Conservation (phyloP, 2,329 filamentous ascomycete species). For the Fusarium devonianum region DNA sequence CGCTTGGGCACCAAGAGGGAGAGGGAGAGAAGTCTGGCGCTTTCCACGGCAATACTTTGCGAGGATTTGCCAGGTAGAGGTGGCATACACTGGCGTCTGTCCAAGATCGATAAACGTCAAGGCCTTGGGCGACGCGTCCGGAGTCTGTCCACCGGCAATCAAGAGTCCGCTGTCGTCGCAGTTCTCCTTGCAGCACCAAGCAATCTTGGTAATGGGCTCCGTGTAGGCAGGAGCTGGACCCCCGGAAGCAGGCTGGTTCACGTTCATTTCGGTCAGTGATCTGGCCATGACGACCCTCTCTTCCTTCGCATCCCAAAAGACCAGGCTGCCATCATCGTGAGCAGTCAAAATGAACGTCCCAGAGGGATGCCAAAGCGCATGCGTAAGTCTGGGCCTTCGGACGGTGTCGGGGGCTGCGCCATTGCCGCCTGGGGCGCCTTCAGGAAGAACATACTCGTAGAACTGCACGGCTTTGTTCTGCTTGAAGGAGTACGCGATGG, state of each 20-base stretch:
- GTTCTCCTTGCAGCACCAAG: slow-evolving; percentile 94
- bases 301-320: slow-evolving; percentile 94
- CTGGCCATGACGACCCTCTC: slow-evolving; percentile 83
- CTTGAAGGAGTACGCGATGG: slow-evolving; percentile 93
- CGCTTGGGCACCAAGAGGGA: slow-evolving; percentile 79
- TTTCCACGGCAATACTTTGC: slow-evolving; percentile 82
- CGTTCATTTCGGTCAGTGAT: slow-evolving; percentile 75
- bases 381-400: slow-evolving; percentile 77
- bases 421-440: slow-evolving; percentile 85
- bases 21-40: slow-evolving; percentile 72
- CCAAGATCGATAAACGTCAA: slow-evolving; percentile 92
- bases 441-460: slow-evolving; percentile 83
- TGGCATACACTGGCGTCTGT: slow-evolving; percentile 86
- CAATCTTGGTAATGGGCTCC: slow-evolving; percentile 78
- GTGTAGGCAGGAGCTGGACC: slow-evolving; percentile 65
- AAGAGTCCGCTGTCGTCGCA: slow-evolving; percentile 91
- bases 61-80: slow-evolving; percentile 86
- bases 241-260: slow-evolving; percentile 70
- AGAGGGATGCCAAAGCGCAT: slow-evolving; percentile 93
- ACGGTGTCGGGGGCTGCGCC: slow-evolving; percentile 65
- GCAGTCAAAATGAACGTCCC: slow-evolving; percentile 88
- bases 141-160: slow-evolving; percentile 79
- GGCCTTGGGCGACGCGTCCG: slow-evolving; percentile 73
- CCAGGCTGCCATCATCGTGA: slow-evolving; percentile 89
- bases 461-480: slow-evolving; percentile 80